Evolutionary conservation across 306 rosid species (phyloP).

Genomic region (Begonia fuchsioides): DNA sequence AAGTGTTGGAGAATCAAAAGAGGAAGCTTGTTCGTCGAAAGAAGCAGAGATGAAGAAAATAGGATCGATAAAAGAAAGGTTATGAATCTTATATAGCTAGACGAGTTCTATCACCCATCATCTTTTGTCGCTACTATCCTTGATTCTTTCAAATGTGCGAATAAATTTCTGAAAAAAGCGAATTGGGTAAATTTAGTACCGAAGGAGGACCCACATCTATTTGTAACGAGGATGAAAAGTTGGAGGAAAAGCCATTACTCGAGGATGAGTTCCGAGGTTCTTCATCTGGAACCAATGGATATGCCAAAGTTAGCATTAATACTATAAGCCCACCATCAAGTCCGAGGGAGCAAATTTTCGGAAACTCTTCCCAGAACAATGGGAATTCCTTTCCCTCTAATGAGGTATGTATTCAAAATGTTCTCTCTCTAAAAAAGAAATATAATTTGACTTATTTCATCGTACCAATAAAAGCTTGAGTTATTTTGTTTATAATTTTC

Average conservation of each 20-base stretch:
- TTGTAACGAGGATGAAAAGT: conserved; percentile 60
- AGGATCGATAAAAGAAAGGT: conserved; percentile 58
- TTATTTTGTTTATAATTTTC: conserved; percentile 15
- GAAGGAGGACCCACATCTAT: conserved; percentile 56
- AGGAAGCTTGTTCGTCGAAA: conserved; percentile 24
- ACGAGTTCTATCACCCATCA: background rate
- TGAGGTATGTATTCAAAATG: conserved; percentile 34
- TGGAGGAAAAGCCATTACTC: conserved; percentile 65
- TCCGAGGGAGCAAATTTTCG: conserved; percentile 21
- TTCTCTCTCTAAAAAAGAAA: background rate
- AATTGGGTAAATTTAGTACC: conserved; percentile 38
- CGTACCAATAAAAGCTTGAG: conserved; percentile 8
- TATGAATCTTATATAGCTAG: conserved; percentile 1
- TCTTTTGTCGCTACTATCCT: conserved; percentile 1
- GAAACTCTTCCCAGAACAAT: conserved; percentile 20
- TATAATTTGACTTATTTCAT: conserved; percentile 6
- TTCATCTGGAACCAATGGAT: conserved; percentile 28
- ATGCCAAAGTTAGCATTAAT: conserved; percentile 25
- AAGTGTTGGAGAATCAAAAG: conserved; percentile 15
- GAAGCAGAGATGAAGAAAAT: conserved; percentile 37
- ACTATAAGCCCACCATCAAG: conserved; percentile 41
- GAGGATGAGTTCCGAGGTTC: conserved; percentile 47
- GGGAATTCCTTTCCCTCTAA: conserved; percentile 42
- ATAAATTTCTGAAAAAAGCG: conserved; percentile 18
- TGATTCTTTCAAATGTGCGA: conserved; percentile 3